These are phyloP conservation scores for Tetrahymena borealis DNA, from an alignment of 73 alveolate species.

Conservation along the genomic window DNA sequence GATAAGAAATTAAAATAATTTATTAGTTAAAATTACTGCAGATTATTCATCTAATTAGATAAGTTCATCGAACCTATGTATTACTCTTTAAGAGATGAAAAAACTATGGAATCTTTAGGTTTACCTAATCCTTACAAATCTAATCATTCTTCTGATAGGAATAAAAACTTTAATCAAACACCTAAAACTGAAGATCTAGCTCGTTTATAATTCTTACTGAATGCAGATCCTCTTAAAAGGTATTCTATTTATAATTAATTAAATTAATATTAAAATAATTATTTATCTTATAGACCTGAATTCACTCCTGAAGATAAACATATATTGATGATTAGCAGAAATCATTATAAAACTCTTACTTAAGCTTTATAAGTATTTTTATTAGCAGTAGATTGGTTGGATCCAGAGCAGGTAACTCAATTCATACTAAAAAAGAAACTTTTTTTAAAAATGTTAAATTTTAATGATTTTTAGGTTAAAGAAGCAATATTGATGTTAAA, in stretches of 20 bases:
- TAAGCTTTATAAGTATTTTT: constrained; percentile 38
- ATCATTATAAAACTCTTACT: constrained; percentile 41
- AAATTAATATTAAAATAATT: background rate
- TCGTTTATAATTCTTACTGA: constrained; percentile 15
- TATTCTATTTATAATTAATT: background rate
- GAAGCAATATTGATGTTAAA: constrained; percentile 51
- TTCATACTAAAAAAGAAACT: background rate
- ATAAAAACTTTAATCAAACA: constrained; percentile 19
- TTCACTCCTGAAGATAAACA: constrained; percentile 42
- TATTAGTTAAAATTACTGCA: background rate
- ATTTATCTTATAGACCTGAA: background rate
- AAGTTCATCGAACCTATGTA: constrained; percentile 20
- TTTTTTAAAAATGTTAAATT: background rate
- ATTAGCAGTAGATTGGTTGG: constrained; percentile 45
- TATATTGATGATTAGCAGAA: constrained; percentile 44
- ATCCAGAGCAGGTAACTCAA: constrained; percentile 30
- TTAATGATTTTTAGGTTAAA: background rate
- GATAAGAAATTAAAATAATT: background rate
- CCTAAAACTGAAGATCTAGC: constrained; percentile 49
- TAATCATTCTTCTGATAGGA: background rate
- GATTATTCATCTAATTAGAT: constrained; percentile 9
- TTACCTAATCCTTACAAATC: constrained; percentile 15
- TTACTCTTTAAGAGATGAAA: constrained; percentile 35
- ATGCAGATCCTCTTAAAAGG: constrained; percentile 40
- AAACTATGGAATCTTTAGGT: constrained; percentile 12